Base-by-base conservation (phyloP, 768 basidiomycete genomes). In the Mycena rosella region DNA sequence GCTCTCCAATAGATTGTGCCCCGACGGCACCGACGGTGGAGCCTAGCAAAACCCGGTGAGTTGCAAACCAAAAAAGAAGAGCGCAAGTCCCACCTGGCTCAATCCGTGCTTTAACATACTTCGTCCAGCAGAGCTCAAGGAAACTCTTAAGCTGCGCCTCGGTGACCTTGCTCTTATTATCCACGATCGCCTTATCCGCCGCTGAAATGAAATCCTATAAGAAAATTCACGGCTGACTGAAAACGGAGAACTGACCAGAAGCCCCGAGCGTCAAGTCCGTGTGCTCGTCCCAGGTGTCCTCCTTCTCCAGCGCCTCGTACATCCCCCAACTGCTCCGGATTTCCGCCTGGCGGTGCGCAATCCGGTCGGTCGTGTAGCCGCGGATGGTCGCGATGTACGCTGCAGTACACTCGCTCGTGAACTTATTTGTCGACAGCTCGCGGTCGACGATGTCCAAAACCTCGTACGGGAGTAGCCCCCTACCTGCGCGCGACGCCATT, bases 11-110 rank as follows among this genome's bases (percentile, higher is more conserved):
- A 1, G 98, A 99, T 76, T 99, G 98, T 7, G 98, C 98, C 5
- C 97, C 98, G 45, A 99, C 96, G 32, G 98, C 98, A 30, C 98
- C 98, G 22, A 99, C 98, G 22, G 98, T 99, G 0, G 97, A 98
- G 13, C 96, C 96, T 95, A 60, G 11, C 7, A 32, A 38, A 18
- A 24, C 26, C n/a, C 36, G 22, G 30, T 56, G 53, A 63, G 36
- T 26, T 9, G 18, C 4, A 53, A 54, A 18, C 20, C 22, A 27
- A 29, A n/a, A 24, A 27, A 30, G 44, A 48, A 48, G 32, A 18
- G 24, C 26, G 17, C 29, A 51, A 27, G 26, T 7, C 63, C 24
- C 58, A 92, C 95, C 95, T 63, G 98, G 98, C 80, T 99, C 98
- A 71, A 99, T 97, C 74, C 96, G 94, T 10, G 98, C 96, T 78